Percentiles rank a stretch among this genome's conserved stretches.
Conservation (phyloP, 192 early-diverging fungal genomes). For the Coemansia sp. region DNA sequence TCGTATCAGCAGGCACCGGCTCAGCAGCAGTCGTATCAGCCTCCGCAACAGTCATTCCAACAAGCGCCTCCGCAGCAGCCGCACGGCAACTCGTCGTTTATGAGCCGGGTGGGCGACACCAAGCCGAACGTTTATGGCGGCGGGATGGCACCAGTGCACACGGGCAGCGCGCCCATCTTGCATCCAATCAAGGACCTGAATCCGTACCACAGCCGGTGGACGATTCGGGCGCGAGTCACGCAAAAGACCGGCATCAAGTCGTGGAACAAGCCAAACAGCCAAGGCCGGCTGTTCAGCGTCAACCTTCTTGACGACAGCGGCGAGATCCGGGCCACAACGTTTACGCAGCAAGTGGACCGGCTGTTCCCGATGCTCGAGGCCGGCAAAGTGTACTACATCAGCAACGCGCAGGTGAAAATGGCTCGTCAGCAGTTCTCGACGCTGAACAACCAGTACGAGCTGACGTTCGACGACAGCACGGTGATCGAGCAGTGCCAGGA, state of each 20-base stretch:
- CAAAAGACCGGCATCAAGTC: slow-evolving; percentile 79
- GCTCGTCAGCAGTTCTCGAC: slow-evolving; percentile 83
- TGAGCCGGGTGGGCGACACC: slow-evolving; percentile 39
- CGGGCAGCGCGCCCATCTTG: slow-evolving; percentile 26
- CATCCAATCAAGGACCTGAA: slow-evolving; percentile 72
- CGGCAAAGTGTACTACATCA: slow-evolving; percentile 81
- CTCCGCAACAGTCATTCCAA: slow-evolving; percentile 9
- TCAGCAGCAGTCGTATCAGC: background rate
- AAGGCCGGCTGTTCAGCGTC: slow-evolving; percentile 86
- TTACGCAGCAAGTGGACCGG: slow-evolving; percentile 81
- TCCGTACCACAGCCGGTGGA: slow-evolving; percentile 95
- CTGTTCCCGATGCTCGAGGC: slow-evolving; percentile 78
- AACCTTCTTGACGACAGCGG: slow-evolving; percentile 85
- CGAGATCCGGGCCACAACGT: slow-evolving; percentile 93
- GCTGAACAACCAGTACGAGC: slow-evolving; percentile 90
- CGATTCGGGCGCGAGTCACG: slow-evolving; percentile 86
- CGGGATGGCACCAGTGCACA: slow-evolving; percentile 39
- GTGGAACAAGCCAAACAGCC: slow-evolving; percentile 76
- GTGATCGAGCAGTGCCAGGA: slow-evolving; percentile 61
- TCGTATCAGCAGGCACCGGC: background rate
- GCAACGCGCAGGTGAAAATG: slow-evolving; percentile 74
- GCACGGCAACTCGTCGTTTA: slow-evolving; percentile 31
- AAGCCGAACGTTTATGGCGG: slow-evolving; percentile 22
- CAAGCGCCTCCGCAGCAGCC: slow-evolving; percentile 34
- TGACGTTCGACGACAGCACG: slow-evolving; percentile 73